Base-by-base conservation (phyloP, 306 rosid genomes). In the Prunus dulcis region DNA sequence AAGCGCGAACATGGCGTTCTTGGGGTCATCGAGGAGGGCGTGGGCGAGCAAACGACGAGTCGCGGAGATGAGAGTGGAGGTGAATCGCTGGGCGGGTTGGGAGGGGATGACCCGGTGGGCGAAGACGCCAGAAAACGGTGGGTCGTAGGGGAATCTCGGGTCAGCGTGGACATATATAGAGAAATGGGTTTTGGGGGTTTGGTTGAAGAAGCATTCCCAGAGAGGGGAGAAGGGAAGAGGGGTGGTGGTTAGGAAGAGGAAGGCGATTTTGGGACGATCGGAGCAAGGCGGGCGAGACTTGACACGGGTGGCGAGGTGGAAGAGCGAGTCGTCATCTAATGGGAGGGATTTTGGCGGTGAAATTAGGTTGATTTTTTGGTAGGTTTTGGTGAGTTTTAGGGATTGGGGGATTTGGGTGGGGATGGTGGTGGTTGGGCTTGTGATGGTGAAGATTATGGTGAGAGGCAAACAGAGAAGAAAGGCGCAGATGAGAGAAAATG, bases 131-230 rank as follows among this genome's bases (percentile, higher is more conserved):
- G 90, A 71, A 53, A 93, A 90, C 0, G 91, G 91, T 2, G 89
- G 75, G 22, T 90, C 28, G 22, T 90, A 89, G 0, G 18, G 1
- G 32, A 43, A 32, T 3, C 67, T 66, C 7, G 98, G 96, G 68
- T 93, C 94, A 2, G 94, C 94, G 60, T 93, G 96, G 74, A 93
- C 30, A 82, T 93, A 93, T 14, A 93, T 60, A 10, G 84, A 87
- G 83, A 52, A 90, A 9, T 78, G 84, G 20, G 63, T 68, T 3
- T 79, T 63, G 0, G 86, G 78, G 56, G 87, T 82, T 27, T 62
- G 25, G 65, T 76, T 63, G 77, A 90, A 90, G 70, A 76, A 90
- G 1, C 81, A 49, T 41, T 93, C 90, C 96, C 98, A 93, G 0
- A 89, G 82, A 0, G 95, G 91, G 0, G 96, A 89, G 14, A 89